These are phyloP conservation scores for Aspergillus fumigatiaffinis DNA, from an alignment of 2,329 filamentous ascomycete genomes.

Conservation along the genomic window DNA sequence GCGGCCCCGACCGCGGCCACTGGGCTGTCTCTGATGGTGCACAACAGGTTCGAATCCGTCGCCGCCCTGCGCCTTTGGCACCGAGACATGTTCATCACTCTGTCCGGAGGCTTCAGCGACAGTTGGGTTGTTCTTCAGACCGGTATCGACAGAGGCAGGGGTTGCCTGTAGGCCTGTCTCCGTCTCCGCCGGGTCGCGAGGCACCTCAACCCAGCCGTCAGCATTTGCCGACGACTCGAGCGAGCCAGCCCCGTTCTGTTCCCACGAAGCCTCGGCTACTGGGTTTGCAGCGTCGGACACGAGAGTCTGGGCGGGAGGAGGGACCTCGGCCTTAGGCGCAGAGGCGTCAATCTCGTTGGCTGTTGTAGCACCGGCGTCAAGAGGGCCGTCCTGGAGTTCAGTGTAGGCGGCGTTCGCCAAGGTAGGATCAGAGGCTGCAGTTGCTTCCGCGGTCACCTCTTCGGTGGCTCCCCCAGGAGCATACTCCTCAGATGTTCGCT, in stretches of 20 bases:
- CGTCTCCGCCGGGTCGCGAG: conserved; percentile 69
- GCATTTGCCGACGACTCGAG: conserved; percentile 46
- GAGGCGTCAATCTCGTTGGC: conserved; percentile 42
- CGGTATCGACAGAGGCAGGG: conserved; percentile 60
- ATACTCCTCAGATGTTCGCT: conserved; percentile 46
- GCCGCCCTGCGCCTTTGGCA: conserved; percentile 29
- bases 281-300: conserved; percentile 42
- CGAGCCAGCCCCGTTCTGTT: conserved; percentile 46
- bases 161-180: conserved; percentile 62
- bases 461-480: conserved; percentile 19
- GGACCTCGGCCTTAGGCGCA: conserved; percentile 17
- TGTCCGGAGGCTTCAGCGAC: conserved; percentile 56
- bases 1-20: conserved; percentile 33
- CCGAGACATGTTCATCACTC: conserved; percentile 78
- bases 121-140: conserved; percentile 55
- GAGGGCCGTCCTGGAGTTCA: conserved; percentile 50
- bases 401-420: conserved; percentile 57
- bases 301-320: conserved; percentile 38
- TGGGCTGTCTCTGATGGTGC: conserved; percentile 32
- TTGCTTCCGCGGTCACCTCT: conserved; percentile 37
- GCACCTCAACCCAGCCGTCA: conserved; percentile 72
- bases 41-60: conserved; percentile 36
- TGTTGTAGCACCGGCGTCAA: conserved; percentile 54
- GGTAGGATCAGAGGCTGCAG: conserved; percentile 53
- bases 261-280: conserved; percentile 53